Conservation (phyloP, 2,329 filamentous ascomycete species). For the Apiospora koreana region DNA sequence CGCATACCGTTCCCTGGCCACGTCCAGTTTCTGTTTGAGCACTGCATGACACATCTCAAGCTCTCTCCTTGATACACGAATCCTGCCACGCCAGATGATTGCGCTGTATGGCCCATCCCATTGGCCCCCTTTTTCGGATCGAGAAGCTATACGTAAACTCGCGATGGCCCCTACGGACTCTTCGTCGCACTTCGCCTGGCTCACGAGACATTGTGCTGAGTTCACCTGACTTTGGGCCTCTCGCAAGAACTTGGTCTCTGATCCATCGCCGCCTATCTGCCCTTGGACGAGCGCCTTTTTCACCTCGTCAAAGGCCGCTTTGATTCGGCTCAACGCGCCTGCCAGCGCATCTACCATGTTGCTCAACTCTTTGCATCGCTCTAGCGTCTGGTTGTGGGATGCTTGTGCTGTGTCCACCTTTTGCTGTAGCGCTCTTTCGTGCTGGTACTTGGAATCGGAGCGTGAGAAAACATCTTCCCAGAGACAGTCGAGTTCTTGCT, state of each 20-base stretch:
- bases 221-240: neutral
- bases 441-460: neutral
- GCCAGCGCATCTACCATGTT: neutral
- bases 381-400: neutral
- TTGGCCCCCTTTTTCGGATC: neutral
- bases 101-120: slow-evolving; percentile 8
- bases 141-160: neutral
- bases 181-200: neutral
- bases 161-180: neutral
- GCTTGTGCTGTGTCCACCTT: neutral
- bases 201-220: neutral
- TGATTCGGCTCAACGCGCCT: neutral
- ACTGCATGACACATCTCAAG: neutral
- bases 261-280: neutral
- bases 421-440: neutral
- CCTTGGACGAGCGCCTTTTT: neutral
- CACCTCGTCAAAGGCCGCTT: neutral
- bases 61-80: neutral
- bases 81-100: slow-evolving; percentile 8
- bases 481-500: slow-evolving; percentile 10
- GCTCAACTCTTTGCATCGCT: neutral
- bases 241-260: neutral
- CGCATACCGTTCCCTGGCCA: neutral
- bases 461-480: slow-evolving; percentile 1
- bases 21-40: neutral